These are phyloP conservation scores for Syzygium aqueum DNA, from an alignment of 345 rosid species.

Conservation along the genomic window DNA sequence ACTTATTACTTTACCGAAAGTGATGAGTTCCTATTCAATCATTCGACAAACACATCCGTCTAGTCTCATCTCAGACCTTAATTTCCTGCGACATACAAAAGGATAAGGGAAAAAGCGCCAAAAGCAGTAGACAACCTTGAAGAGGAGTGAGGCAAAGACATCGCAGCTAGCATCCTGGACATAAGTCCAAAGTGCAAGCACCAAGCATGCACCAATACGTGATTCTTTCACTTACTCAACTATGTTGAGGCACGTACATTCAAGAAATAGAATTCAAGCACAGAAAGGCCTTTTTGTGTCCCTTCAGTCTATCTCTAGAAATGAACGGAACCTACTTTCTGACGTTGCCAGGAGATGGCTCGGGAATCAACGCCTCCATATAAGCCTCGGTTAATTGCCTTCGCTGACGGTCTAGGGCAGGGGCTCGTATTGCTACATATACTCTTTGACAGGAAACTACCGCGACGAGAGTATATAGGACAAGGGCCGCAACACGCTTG, in stretches of 20 bases:
- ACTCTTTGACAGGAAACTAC: conserved; percentile 54
- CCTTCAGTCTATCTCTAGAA: neutral
- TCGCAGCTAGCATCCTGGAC: neutral
- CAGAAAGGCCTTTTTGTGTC: neutral
- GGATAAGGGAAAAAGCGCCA: neutral
- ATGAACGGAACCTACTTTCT: conserved; percentile 34
- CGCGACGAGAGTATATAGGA: conserved; percentile 48
- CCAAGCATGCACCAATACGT: neutral
- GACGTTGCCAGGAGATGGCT: conserved; percentile 72
- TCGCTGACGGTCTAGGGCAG: conserved; percentile 44
- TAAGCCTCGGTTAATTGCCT: conserved; percentile 76
- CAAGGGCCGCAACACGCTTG: conserved; percentile 45
- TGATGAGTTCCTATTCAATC: neutral
- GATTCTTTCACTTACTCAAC: neutral
- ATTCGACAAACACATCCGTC: neutral
- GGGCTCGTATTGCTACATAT: conserved; percentile 61
- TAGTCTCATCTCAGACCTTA: neutral
- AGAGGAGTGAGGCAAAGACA: neutral
- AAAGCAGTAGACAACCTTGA: neutral
- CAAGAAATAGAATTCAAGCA: neutral
- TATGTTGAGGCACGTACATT: neutral
- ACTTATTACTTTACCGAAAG: neutral
- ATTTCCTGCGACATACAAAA: neutral
- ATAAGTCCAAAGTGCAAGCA: neutral
- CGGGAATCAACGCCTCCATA: conserved; percentile 96